These are phyloP conservation scores for Malus domestica DNA, from an alignment of 306 rosid genomes.

Conservation along the genomic window ASM211411v1 NC_041802.1:6719001-6719500, in stretches of 20 bases:
- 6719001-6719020: conserved; percentile 27
- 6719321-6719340: neutral
- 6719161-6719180: neutral
- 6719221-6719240: neutral
- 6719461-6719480: conserved; percentile 67
- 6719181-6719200: neutral
- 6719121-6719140: conserved; percentile 11
- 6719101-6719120: conserved; percentile 29
- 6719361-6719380: conserved; percentile 76
- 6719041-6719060: conserved; percentile 18
- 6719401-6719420: conserved; percentile 82
- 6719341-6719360: conserved; percentile 41
- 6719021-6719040: conserved; percentile 33
- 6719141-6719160: neutral
- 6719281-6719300: neutral
- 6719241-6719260: neutral
- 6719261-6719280: neutral
- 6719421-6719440: conserved; percentile 78
- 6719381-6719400: conserved; percentile 88
- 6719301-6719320: neutral
- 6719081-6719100: conserved; percentile 23
- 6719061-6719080: conserved; percentile 25
- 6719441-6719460: conserved; percentile 82
- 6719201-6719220: neutral
- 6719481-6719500: conserved; percentile 69